phyloP scores from a whole-genome alignment of 768 basidiomycete genomes.

The Rhodotorula taiwanensis region DNA sequence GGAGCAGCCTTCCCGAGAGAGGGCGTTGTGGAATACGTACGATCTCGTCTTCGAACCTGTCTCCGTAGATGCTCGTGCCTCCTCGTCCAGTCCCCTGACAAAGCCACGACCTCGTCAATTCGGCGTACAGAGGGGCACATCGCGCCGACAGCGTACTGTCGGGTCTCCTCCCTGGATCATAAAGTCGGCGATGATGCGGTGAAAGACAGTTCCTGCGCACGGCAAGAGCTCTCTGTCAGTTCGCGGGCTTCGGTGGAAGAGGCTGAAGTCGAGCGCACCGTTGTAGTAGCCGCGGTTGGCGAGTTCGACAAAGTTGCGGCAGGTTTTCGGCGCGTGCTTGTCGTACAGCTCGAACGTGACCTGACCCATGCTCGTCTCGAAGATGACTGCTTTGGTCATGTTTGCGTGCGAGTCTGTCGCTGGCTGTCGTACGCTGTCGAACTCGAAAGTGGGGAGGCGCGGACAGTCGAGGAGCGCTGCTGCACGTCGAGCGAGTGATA shows the following conservation, averaged over 20 bases:
- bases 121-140: no score
- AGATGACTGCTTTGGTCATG: background rate
- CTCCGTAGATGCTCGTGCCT: slow-evolving; percentile 47
- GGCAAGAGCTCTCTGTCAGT: background rate
- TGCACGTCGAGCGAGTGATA: no score
- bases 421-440: no score
- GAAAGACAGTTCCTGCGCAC: slow-evolving; percentile 77
- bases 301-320: slow-evolving; percentile 88
- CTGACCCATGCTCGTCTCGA: slow-evolving; percentile 12
- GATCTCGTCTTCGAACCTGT: slow-evolving; percentile 55
- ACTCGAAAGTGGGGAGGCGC: no score
- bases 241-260: background rate
- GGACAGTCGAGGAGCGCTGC: no score
- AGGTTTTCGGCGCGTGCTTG: slow-evolving; percentile 57
- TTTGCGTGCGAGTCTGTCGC: no score
- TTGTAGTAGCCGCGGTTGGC: slow-evolving; percentile 70
- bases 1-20: slow-evolving; percentile 49
- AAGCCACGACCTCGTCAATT: slow-evolving; percentile 48
- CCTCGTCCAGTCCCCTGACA: slow-evolving; percentile 84
- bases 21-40: no score
- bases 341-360: slow-evolving; percentile 33
- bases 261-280: background rate
- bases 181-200: slow-evolving; percentile 91
- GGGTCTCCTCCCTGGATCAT: slow-evolving; percentile 69
- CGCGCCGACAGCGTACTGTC: background rate